phyloP scores from a whole-genome alignment of 2,329 filamentous ascomycete species.

The Calonectria montana region DNA sequence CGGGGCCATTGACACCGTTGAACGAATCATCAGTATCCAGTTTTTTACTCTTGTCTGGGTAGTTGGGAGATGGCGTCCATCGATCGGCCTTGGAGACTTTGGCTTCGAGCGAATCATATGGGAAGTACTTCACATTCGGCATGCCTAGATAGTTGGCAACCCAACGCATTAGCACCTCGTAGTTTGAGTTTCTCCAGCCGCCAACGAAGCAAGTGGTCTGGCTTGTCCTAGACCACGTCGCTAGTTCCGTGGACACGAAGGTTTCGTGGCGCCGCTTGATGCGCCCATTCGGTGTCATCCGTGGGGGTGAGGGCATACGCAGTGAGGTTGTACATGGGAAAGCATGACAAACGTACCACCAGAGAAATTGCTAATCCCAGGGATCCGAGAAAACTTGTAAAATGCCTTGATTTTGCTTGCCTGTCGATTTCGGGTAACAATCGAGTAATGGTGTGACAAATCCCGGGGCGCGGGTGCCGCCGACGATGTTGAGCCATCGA shows the following conservation, averaged over 20 bases:
- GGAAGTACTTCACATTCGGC: conserved; percentile 85
- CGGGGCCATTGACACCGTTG: conserved; percentile 1
- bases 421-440: conserved; percentile 72
- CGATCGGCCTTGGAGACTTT: conserved; percentile 79
- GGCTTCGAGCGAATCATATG: conserved; percentile 90
- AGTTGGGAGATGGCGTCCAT: conserved; percentile 77
- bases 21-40: neutral
- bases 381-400: conserved; percentile 84
- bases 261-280: neutral
- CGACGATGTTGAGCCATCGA: conserved; percentile 14
- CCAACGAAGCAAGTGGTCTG: neutral
- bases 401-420: conserved; percentile 80
- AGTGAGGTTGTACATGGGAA: neutral
- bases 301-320: neutral
- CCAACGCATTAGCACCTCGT: conserved; percentile 21
- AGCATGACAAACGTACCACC: conserved; percentile 61
- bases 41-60: conserved; percentile 38
- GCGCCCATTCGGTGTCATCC: neutral
- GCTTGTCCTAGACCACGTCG: neutral
- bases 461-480: conserved; percentile 67
- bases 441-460: conserved; percentile 82
- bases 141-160: conserved; percentile 65
- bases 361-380: conserved; percentile 71
- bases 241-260: neutral
- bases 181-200: neutral